A percentile compares a stretch with the other conserved stretches of the same genome.
Conservation (phyloP, 148 eudicot genomes). For the Cornus kousa region DNA sequence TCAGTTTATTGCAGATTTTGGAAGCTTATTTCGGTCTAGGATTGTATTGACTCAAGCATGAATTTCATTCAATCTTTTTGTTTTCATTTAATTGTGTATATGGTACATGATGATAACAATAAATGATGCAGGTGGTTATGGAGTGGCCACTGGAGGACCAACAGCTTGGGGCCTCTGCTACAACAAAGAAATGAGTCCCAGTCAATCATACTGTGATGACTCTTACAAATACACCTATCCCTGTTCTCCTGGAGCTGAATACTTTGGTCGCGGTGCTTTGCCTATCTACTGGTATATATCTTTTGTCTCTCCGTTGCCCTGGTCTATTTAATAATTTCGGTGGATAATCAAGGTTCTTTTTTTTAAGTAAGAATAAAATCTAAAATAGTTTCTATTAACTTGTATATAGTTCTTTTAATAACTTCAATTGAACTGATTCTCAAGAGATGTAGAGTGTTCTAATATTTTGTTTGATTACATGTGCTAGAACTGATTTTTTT, state of each 20-base stretch:
- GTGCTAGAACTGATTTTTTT: background rate
- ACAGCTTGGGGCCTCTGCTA: constrained; percentile 96
- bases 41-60: background rate
- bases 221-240: constrained; percentile 74
- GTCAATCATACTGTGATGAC: constrained; percentile 84
- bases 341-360: background rate
- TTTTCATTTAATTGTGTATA: background rate
- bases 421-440: background rate
- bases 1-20: too few species aligned
- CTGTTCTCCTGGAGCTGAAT: constrained; percentile 81
- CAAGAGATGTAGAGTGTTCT: background rate
- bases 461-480: background rate
- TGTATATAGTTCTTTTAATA: background rate
- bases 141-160: constrained; percentile 94
- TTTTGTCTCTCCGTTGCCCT: background rate
- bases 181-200: constrained; percentile 95
- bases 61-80: background rate
- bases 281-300: constrained; percentile 81
- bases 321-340: background rate
- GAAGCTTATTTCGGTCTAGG: too few species aligned
- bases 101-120: background rate
- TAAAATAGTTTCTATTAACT: background rate
- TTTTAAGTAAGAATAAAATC: background rate
- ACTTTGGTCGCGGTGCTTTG: constrained; percentile 92
- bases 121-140: constrained; percentile 77